phyloP scores from a whole-genome alignment of 805 yeast genomes.

The Wickerhamomyces strasburgensis region DNA sequence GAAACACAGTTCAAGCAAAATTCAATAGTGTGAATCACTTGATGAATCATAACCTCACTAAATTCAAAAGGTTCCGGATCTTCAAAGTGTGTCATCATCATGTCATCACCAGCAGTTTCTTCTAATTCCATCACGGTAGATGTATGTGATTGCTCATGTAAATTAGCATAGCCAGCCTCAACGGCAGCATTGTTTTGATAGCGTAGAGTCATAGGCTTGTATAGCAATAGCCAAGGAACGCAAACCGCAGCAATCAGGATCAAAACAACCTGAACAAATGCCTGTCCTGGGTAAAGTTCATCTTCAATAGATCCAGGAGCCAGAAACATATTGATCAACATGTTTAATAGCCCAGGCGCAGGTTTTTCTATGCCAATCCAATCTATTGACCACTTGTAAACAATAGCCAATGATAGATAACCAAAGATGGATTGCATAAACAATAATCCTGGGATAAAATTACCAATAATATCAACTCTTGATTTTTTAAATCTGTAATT shows the following conservation, averaged over 20 bases:
- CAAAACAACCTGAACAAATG: conserved; percentile 64
- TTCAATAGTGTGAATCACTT: conserved; percentile 95
- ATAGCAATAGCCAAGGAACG: conserved; percentile 86
- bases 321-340: conserved; percentile 93
- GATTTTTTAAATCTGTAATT: conserved; percentile 70
- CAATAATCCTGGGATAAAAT: conserved; percentile 87
- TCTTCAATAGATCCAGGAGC: conserved; percentile 88
- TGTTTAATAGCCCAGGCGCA: conserved; percentile 91
- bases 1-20: conserved; percentile 95
- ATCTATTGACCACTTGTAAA: conserved; percentile 92
- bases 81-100: conserved; percentile 37
- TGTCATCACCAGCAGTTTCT: conserved; percentile 48
- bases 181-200: conserved; percentile 47
- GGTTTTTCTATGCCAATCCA: conserved; percentile 74
- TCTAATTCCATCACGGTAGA: conserved; percentile 30
- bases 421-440: conserved; percentile 98
- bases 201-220: conserved; percentile 74
- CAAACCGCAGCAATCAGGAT: conserved; percentile 76
- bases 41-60: conserved; percentile 95
- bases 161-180: conserved; percentile 46
- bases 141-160: conserved; percentile 29
- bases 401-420: conserved; percentile 75
- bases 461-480: conserved; percentile 79
- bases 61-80: conserved; percentile 60
- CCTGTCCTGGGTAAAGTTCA: conserved; percentile 75